Conservation (phyloP, 345 rosid genomes). For the Rhodomyrtus tomentosa region DNA sequence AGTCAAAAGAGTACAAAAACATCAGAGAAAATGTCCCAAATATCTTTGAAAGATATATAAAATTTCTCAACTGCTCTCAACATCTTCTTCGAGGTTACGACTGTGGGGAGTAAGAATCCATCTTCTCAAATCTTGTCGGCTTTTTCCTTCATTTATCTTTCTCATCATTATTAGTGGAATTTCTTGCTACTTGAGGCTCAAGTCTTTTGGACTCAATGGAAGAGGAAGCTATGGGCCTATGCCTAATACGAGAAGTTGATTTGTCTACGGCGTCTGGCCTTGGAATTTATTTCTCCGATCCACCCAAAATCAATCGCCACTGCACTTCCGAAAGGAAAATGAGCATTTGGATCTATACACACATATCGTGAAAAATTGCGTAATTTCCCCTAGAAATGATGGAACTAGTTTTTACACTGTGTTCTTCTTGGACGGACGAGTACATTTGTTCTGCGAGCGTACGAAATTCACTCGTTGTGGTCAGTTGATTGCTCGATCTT, state of each 20-base stretch:
- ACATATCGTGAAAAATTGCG: neutral
- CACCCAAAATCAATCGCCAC: neutral
- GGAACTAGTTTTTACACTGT: neutral
- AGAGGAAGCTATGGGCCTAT: neutral
- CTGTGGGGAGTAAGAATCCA: too few relatives aligned
- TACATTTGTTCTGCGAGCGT: too few relatives aligned
- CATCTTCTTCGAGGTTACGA: neutral
- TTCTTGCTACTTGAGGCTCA: neutral
- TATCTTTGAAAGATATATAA: too few relatives aligned
- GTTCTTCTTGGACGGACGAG: too few relatives aligned
- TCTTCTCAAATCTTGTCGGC: neutral
- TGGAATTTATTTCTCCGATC: neutral
- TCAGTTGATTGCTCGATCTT: too few relatives aligned
- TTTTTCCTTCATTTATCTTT: neutral
- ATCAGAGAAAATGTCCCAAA: too few relatives aligned
- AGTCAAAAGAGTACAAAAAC: too few relatives aligned
- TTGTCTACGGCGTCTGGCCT: neutral
- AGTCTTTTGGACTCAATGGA: neutral
- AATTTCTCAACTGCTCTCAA: neutral
- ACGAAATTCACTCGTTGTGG: too few relatives aligned
- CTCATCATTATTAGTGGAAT: neutral
- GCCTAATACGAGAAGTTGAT: neutral
- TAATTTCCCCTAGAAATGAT: neutral
- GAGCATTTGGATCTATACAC: neutral
- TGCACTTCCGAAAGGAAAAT: neutral